Base-by-base conservation (phyloP, 805 yeast genomes). In the Saturnispora serradocipensis region DNA sequence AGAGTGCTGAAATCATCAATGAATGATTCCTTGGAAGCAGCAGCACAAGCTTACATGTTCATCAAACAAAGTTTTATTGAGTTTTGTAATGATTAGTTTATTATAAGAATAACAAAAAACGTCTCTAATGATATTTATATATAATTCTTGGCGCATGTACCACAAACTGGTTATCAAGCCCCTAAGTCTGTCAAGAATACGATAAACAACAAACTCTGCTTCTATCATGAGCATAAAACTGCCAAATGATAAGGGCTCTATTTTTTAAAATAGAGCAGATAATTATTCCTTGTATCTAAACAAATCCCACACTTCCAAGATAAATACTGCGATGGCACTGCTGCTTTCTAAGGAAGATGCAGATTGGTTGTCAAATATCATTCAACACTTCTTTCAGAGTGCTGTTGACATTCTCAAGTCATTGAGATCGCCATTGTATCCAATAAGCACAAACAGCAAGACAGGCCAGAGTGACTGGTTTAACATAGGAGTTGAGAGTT, bases 371-470 rank as follows among this genome's bases (percentile, higher is more conserved):
- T 56, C 66, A 3, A 65, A 66, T 52, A 61, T 68, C 42, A 59
- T 67, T 13, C 68, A 80, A 62, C 81, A 80, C 67, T 85, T 83
- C 73, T 84, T 83, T 59, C 63, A 77, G 44, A 83, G 82, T 60
- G 71, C 86, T 1, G 78, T 83, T 18, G 78, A 80, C 55, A 70
- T 82, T 18, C 73, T 85, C 5, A 56, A 56, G 8, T 58, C 54
- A 48, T 53, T 59, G 24, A 53, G 62, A 53, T 54, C 56, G 49
- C 49, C 61, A 42, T 42, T 48, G 9, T 32, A 51, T 27, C 53
- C 58, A 43, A 53, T 50, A 30, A n/a, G 27, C 34, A n/a, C 38
- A 9, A 49, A 44, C 5, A 13, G 43, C 25, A 46, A 46, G 4
- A 45, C 45, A 8, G 72, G 74, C 55, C 53, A 74, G 50, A 79